Evolutionary conservation across 352 stramenopile species (phyloP), one percentile per base, ranked within the genome.

Genomic region (Blastocystis sp.): DNA sequence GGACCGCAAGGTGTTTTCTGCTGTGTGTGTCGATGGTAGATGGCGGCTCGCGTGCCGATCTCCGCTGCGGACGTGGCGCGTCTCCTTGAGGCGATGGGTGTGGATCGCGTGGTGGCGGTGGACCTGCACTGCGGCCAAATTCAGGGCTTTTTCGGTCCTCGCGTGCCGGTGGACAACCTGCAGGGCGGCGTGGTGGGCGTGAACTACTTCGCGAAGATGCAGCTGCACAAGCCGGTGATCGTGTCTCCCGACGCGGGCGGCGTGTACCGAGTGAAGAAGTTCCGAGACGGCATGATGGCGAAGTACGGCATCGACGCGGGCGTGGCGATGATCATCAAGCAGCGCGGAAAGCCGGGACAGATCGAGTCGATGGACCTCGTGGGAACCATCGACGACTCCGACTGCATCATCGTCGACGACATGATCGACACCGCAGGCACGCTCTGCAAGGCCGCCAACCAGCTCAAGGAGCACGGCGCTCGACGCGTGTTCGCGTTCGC

Each of bases 301-400:
- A 66, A 75, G 47, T 96, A 98, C 92, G 96, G 97, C 6, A 94
- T 98, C 73, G 97, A 99, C 92, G 96, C 97, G 61, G 96, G 96
- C 9, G 94, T 99, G 34, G 97, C 97, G 56, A 99, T 99, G 97
- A 99, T 99, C 94, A 98, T 99, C 92, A 99, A 99, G 93, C 97
- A 99, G 94, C 95, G 97, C 90, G 94, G 97, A 82, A 97, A 96
- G 91, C 95, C 96, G 70, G 97, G 96, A 90, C 94, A 97, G 91
- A 97, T 99, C 66, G 97, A 98, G 91, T 93, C 94, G 79, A 99
- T 99, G 97, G 97, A 99, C 92, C 93, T 99, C 11, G 97, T 99
- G 45, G 97, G 97, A 55, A 97, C 97, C 87, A 97, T 99, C 26
- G 94, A 97, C 76, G 97, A 97, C 90, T 98, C 95, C 68, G 97